Percentiles rank a stretch among this genome's conserved stretches.
Evolutionary conservation across 2,329 filamentous ascomycete species (phyloP).

Genomic region (Zymoseptoria pseudotritici): DNA sequence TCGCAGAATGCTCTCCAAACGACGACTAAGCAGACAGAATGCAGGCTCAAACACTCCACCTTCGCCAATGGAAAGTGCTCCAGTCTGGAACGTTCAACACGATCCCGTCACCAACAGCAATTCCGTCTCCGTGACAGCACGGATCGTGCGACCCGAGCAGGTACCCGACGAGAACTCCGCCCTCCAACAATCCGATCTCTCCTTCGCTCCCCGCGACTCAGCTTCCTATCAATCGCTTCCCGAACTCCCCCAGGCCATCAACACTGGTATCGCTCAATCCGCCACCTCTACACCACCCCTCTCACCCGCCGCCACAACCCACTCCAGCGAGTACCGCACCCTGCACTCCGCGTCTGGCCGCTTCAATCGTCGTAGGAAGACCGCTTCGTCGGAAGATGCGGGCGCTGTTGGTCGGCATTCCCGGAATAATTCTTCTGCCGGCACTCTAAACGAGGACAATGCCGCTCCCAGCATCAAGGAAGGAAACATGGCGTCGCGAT

Average conservation of each 20-base stretch:
- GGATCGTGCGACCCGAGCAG: conserved; percentile 62
- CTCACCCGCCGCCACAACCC: conserved; percentile 14
- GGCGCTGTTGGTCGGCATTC: background rate
- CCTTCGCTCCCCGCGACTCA: background rate
- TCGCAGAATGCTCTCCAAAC: conserved; percentile 15
- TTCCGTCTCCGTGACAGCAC: conserved; percentile 81
- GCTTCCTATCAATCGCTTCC: background rate
- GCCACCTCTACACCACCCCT: conserved; percentile 10
- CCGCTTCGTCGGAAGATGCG: background rate
- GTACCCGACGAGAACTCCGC: conserved; percentile 32
- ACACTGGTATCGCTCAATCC: background rate
- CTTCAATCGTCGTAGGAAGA: conserved; percentile 7
- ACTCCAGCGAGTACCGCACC: conserved; percentile 15
- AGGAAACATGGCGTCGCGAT: conserved; percentile 50
- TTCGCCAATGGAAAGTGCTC: conserved; percentile 19
- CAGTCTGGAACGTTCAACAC: conserved; percentile 36
- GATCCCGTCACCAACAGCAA: conserved; percentile 47
- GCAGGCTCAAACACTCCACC: conserved; percentile 11
- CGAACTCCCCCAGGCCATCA: background rate
- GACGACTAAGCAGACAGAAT: conserved; percentile 15
- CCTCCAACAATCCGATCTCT: conserved; percentile 48
- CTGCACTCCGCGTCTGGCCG: conserved; percentile 12
- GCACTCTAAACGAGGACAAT: conserved; percentile 38
- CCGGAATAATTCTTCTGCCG: conserved; percentile 9
- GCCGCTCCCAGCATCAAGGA: conserved; percentile 26